Evolutionary conservation across 2,329 filamentous ascomycete species (phyloP).

Genomic region (Lachnellula willkommii): DNA sequence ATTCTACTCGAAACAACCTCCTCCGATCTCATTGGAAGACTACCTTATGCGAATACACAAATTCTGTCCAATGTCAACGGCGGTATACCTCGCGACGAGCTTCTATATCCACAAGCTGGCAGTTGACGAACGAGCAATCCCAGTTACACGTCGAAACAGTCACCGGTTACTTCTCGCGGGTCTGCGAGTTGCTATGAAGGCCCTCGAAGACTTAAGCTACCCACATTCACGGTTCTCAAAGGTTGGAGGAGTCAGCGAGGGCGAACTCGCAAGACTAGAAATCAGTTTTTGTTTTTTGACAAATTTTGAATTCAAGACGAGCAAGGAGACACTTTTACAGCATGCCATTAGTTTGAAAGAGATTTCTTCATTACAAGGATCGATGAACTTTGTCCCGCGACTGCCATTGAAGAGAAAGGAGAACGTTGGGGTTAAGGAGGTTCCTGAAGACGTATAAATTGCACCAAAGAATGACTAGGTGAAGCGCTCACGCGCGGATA

Average conservation of each 20-base stretch:
- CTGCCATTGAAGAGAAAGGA: conserved; percentile 24
- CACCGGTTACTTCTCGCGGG: conserved; percentile 82
- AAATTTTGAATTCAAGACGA: conserved; percentile 73
- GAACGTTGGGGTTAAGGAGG: conserved; percentile 21
- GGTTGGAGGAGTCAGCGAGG: conserved; percentile 80
- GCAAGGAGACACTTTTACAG: conserved; percentile 47
- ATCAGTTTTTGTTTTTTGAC: conserved; percentile 83
- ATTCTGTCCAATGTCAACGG: conserved; percentile 90
- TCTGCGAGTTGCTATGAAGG: conserved; percentile 85
- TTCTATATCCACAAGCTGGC: conserved; percentile 81
- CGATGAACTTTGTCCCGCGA: conserved; percentile 28
- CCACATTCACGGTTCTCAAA: conserved; percentile 76
- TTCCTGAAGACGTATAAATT: conserved; percentile 22
- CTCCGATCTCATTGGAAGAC: conserved; percentile 74
- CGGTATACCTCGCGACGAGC: conserved; percentile 84
- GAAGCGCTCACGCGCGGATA: neutral
- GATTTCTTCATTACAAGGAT: conserved; percentile 30
- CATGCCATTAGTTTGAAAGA: conserved; percentile 42
- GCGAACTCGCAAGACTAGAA: conserved; percentile 77
- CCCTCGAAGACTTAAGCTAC: conserved; percentile 87
- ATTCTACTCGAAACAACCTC: conserved; percentile 86
- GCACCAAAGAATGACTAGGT: neutral
- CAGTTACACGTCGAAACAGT: conserved; percentile 76
- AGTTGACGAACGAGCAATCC: conserved; percentile 69
- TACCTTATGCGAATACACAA: conserved; percentile 83